These are phyloP conservation scores for Metschnikowia peoriensis DNA, from an alignment of 805 yeast genomes.

Conservation along the genomic window DNA sequence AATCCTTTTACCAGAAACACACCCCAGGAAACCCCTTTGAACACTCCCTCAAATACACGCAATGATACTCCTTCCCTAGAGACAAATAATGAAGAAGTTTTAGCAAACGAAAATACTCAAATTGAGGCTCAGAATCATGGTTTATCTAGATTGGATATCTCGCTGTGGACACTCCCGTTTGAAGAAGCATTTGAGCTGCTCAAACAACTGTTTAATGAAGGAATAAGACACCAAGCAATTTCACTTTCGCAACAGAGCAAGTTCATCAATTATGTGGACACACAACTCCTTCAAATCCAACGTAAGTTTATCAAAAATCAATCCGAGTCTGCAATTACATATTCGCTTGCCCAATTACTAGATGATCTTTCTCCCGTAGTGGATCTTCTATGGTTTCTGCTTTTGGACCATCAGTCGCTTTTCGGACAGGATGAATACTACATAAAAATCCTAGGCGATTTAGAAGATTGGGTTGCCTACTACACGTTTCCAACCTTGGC, in stretches of 20 bases:
- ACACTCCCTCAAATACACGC: neutral
- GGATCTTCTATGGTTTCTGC: constrained; percentile 62
- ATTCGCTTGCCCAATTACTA: constrained; percentile 34
- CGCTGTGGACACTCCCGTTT: constrained; percentile 23
- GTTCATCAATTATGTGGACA: constrained; percentile 23
- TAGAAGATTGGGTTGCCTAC: constrained; percentile 55
- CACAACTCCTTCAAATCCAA: constrained; percentile 17
- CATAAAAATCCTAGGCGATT: constrained; percentile 62
- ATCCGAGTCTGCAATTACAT: constrained; percentile 14
- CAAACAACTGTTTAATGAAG: neutral
- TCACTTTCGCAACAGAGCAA: constrained; percentile 50
- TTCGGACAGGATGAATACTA: constrained; percentile 66
- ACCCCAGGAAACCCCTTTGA: constrained; percentile 22
- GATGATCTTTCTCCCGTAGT: constrained; percentile 48
- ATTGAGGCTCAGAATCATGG: neutral
- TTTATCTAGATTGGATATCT: neutral
- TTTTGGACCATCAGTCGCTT: constrained; percentile 26
- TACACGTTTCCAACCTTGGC: constrained; percentile 21
- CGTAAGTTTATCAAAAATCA: constrained; percentile 40
- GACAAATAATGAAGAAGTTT: neutral
- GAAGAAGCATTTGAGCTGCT: constrained; percentile 26
- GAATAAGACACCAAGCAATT: constrained; percentile 8
- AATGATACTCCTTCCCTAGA: neutral
- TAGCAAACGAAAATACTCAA: neutral
- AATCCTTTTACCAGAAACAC: neutral